Evolutionary conservation across 2,329 filamentous ascomycete genomes (phyloP), one percentile per base, ranked within the genome.

Genomic region (Harringtonia aguacate): DNA sequence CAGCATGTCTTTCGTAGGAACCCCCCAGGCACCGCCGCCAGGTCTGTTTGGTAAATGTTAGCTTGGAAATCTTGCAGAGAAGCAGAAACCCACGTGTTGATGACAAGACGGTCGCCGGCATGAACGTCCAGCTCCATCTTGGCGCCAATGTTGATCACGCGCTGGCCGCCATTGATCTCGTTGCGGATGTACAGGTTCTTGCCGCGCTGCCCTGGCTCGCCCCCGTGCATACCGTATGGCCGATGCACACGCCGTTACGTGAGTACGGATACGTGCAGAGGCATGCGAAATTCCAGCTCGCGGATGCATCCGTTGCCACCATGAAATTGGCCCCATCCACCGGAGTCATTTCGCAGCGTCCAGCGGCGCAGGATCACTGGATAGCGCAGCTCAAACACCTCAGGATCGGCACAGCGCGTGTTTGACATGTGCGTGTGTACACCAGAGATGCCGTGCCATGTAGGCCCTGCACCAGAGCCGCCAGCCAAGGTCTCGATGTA

Each of bases 371-470:
- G 62, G 1, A 90, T 56, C 2, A 86, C 79, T 0, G 84, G 84
- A 55, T 88, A 88, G 8, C 84, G 67, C 27, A 80, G 69, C 63
- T 90, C 85, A 50, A 89, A 84, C 5, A 88, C 75, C 58, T 90
- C 85, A 0, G 80, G 71, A 56, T 90, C 85, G 0, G 85, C 88
- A 55, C 89, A 89, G 13, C 84, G 73, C 4, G 84, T 90, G 59
- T 90, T 92, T 6, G 85, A 90, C 83, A 88, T 88, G 61, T 90
- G 84, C 2, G 77, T 82, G 56, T 90, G 84, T n/a, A 88, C 82
- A 20, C 82, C 84, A 39, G 69, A 77, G 8, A 82, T 80, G 24
- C 85, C 85, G 46, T 81, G 69, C 84, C 84, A 89, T 10, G 69
- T 69, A 0, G 79, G 73, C 0, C 84, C 84, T 0, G 84, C 86